Evolutionary conservation across 805 yeast genomes (phyloP).

Genomic region (Lipomyces orientalis): DNA sequence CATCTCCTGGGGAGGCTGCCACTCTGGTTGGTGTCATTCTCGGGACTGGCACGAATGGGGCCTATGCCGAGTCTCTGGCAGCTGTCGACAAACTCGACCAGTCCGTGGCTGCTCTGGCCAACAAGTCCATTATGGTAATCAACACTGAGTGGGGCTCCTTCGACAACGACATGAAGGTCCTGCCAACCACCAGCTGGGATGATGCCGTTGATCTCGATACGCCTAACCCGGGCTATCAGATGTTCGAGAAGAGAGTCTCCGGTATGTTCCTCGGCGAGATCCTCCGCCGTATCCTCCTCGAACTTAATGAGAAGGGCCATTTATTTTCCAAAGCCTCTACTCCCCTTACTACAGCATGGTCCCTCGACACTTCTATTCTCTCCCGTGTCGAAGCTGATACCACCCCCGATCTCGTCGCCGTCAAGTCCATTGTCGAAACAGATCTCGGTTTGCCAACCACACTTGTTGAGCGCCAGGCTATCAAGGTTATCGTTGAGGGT

Average conservation of each 20-base stretch:
- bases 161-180: constrained; percentile 75
- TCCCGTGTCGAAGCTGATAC: constrained; percentile 87
- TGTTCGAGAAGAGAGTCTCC: constrained; percentile 55
- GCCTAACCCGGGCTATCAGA: constrained; percentile 83
- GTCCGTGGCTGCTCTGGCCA: constrained; percentile 39
- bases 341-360: constrained; percentile 68
- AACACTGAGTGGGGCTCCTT: constrained; percentile 97
- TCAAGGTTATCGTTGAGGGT: constrained; percentile 76
- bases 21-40: constrained; percentile 89
- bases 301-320: constrained; percentile 60
- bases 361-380: constrained; percentile 79
- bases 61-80: constrained; percentile 79
- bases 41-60: constrained; percentile 98
- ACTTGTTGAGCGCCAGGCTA: constrained; percentile 71
- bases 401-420: constrained; percentile 60
- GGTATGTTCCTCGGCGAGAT: constrained; percentile 68
- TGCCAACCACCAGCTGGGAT: constrained; percentile 85
- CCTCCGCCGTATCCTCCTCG: constrained; percentile 72
- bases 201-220: constrained; percentile 69
- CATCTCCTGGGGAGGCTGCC: constrained; percentile 60
- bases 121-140: constrained; percentile 30
- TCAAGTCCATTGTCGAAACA: constrained; percentile 64
- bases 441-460: constrained; percentile 59
- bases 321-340: constrained; percentile 51
- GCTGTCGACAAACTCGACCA: constrained; percentile 76